Evolutionary conservation across 2,329 filamentous ascomycete species (phyloP).

Genomic region (Pseudogymnoascus sp.): DNA sequence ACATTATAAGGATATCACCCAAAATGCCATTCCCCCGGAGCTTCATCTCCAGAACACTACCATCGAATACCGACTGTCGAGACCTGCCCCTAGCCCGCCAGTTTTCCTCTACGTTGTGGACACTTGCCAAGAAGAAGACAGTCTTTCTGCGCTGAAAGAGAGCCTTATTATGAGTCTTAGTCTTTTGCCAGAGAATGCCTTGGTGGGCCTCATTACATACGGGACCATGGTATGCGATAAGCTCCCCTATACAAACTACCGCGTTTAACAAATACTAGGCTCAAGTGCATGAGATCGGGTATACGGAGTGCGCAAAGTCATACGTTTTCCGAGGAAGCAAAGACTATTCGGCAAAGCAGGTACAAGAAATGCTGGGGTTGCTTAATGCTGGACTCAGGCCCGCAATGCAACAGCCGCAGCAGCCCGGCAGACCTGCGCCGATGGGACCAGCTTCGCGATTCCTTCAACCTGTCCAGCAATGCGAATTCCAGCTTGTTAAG

Average conservation of each 20-base stretch:
- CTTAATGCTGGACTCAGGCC: slow-evolving; percentile 66
- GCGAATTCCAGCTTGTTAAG: slow-evolving; percentile 95
- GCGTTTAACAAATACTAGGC: slow-evolving; percentile 43
- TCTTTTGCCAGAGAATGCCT: slow-evolving; percentile 69
- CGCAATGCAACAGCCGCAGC: slow-evolving; percentile 56
- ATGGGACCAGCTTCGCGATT: slow-evolving; percentile 82
- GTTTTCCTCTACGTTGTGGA: slow-evolving; percentile 86
- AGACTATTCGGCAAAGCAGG: slow-evolving; percentile 95
- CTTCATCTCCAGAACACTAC: slow-evolving; percentile 75
- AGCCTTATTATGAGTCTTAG: slow-evolving; percentile 81
- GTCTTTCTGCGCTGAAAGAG: slow-evolving; percentile 73
- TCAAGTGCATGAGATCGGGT: slow-evolving; percentile 96
- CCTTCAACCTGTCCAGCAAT: slow-evolving; percentile 87
- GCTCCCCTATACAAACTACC: slow-evolving; percentile 19
- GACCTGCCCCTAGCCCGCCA: slow-evolving; percentile 75
- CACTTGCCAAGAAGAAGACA: slow-evolving; percentile 82
- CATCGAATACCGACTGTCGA: slow-evolving; percentile 78
- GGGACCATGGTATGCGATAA: slow-evolving; percentile 71
- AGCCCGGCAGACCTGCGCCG: slow-evolving; percentile 65
- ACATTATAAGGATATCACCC: slow-evolving; percentile 85
- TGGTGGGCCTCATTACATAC: slow-evolving; percentile 78
- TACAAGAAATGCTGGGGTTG: slow-evolving; percentile 97
- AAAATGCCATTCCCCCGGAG: slow-evolving; percentile 75
- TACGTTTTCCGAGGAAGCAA: slow-evolving; percentile 98
- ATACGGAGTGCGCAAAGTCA: slow-evolving; percentile 95